phyloP scores from a whole-genome alignment of 495 filamentous ascomycete genomes.

The Glarea lozoyensis region DNA sequence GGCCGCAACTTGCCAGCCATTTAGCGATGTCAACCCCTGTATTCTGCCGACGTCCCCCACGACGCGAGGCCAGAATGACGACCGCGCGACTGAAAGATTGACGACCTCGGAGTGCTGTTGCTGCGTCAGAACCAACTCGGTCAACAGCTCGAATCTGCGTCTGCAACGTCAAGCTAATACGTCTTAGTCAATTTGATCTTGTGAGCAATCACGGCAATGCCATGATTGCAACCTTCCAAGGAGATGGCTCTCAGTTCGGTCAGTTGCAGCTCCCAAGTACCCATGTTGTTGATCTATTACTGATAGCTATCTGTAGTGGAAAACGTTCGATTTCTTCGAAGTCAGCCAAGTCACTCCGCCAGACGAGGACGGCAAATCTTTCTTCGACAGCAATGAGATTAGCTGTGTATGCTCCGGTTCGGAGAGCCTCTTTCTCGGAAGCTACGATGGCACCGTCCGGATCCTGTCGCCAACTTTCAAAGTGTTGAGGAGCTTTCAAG shows the following conservation, averaged over 20 bases:
- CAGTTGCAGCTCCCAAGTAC: neutral
- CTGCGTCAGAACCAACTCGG: no score
- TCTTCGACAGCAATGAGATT: conserved; percentile 40
- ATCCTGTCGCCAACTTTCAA: conserved; percentile 84
- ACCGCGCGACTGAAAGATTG: no score
- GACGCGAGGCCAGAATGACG: no score
- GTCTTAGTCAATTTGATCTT: no score
- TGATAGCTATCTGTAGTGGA: conserved; percentile 79
- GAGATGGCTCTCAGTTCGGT: neutral
- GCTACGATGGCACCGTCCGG: conserved; percentile 72
- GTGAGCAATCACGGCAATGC: no score
- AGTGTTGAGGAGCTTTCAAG: conserved; percentile 74
- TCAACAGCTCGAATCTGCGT: no score
- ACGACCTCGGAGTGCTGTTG: no score
- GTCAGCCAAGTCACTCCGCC: conserved; percentile 73
- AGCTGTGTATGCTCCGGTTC: conserved; percentile 71
- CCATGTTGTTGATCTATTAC: neutral
- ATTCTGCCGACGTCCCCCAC: no score
- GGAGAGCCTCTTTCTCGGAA: conserved; percentile 83
- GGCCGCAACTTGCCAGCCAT: no score
- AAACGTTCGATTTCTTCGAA: conserved; percentile 99
- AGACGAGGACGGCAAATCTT: conserved; percentile 50
- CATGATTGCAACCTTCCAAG: neutral
- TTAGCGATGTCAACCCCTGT: no score
- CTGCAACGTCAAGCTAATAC: no score